Conservation (phyloP, 306 rosid genomes). For the Cicer cuneatum region DNA sequence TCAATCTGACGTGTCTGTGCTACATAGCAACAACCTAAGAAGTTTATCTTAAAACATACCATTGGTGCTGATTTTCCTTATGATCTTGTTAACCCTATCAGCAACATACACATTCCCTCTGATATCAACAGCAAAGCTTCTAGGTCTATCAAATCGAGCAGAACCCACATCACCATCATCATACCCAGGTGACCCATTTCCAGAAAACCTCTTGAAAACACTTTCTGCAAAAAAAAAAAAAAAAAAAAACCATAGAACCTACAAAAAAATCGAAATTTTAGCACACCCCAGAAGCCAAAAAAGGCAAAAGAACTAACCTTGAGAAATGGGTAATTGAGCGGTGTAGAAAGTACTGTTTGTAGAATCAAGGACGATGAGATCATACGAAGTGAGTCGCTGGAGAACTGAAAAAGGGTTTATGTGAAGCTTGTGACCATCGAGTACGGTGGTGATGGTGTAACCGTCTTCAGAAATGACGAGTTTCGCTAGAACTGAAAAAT, state of each 20-base stretch:
- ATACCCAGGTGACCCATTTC: conserved; percentile 54
- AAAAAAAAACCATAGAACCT: neutral
- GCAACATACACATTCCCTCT: conserved; percentile 78
- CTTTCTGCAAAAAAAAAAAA: conserved; percentile 48
- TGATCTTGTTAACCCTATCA: conserved; percentile 53
- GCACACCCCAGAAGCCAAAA: neutral
- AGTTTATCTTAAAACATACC: conserved; percentile 48
- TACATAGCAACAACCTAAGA: too few relatives aligned
- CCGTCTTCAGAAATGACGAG: conserved; percentile 62
- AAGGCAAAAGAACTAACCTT: conserved; percentile 49
- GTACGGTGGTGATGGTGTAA: conserved; percentile 60
- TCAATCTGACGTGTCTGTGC: too few relatives aligned
- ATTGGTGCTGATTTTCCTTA: conserved; percentile 61
- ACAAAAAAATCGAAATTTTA: conserved; percentile 2
- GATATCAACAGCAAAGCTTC: conserved; percentile 64
- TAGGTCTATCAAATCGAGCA: conserved; percentile 58
- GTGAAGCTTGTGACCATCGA: conserved; percentile 68
- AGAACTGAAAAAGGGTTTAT: conserved; percentile 54
- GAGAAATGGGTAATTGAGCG: conserved; percentile 51
- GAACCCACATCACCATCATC: conserved; percentile 61
- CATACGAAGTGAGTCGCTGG: conserved; percentile 56
- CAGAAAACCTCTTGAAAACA: conserved; percentile 53
- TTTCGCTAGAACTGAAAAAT: conserved; percentile 48
- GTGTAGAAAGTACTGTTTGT: conserved; percentile 59
- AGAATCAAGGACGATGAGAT: conserved; percentile 66